A percentile compares a stretch with the other conserved stretches of the same genome.
These are phyloP conservation scores for Paraphoma chrysanthemicola DNA, from an alignment of 2,329 filamentous ascomycete species.

Conservation along the genomic window DNA sequence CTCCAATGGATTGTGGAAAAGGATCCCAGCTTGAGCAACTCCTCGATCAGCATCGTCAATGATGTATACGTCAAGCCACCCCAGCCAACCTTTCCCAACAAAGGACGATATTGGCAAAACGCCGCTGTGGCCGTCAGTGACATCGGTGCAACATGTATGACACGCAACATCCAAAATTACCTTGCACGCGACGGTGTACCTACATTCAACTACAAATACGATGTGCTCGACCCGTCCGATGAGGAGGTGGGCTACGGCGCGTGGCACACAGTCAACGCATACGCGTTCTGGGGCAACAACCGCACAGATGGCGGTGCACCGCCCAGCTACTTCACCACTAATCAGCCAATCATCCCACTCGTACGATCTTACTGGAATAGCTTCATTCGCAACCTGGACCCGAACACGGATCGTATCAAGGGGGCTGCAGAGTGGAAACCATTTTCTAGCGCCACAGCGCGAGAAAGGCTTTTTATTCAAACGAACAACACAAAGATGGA, in stretches of 20 bases:
- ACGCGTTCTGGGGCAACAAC: slow-evolving; percentile 71
- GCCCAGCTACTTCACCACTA: slow-evolving; percentile 63
- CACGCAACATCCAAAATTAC: slow-evolving; percentile 60
- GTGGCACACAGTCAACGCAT: slow-evolving; percentile 70
- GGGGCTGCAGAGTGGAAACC: slow-evolving; percentile 61
- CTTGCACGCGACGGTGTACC: slow-evolving; percentile 47
- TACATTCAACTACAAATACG: slow-evolving; percentile 74
- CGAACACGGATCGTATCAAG: slow-evolving; percentile 62
- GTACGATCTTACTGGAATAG: slow-evolving; percentile 77
- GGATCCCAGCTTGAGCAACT: slow-evolving; percentile 61
- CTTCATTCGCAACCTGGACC: slow-evolving; percentile 72
- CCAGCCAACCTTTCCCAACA: slow-evolving; percentile 51
- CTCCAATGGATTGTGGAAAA: slow-evolving; percentile 65
- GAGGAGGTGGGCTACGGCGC: slow-evolving; percentile 66
- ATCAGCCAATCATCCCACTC: slow-evolving; percentile 64
- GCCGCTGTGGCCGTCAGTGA: slow-evolving; percentile 68
- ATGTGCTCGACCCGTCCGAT: slow-evolving; percentile 66
- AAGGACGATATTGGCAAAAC: slow-evolving; percentile 66
- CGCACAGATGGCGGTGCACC: slow-evolving; percentile 61
- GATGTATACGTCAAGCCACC: slow-evolving; percentile 61
- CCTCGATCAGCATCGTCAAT: slow-evolving; percentile 62
- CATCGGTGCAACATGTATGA: slow-evolving; percentile 70
- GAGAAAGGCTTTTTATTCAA: slow-evolving; percentile 45
- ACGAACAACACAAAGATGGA: slow-evolving; percentile 52
- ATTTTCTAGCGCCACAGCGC: slow-evolving; percentile 43